Conservation (phyloP, 148 eudicot genomes). For the Chenopodium quinoa region DNA sequence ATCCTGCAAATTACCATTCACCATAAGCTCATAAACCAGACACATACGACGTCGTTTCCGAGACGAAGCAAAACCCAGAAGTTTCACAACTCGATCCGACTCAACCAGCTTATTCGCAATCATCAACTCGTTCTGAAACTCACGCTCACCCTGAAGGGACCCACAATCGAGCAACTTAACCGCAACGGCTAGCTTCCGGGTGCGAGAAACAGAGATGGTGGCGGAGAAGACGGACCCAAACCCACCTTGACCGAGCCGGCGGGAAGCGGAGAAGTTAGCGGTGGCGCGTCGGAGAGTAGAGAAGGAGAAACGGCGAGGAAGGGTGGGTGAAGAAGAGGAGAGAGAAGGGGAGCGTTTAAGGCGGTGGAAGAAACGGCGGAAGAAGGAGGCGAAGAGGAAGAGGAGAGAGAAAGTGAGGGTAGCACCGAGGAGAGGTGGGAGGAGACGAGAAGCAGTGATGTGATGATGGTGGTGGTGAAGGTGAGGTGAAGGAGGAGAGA, state of each 20-base stretch:
- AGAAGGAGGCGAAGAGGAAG: conserved; percentile 47
- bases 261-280: conserved; percentile 46
- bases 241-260: conserved; percentile 81
- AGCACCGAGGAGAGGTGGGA: conserved; percentile 43
- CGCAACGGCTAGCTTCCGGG: conserved; percentile 37
- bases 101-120: conserved; percentile 49
- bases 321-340: conserved; percentile 30
- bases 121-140: conserved; percentile 80
- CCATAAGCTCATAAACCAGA: conserved; percentile 81
- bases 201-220: conserved; percentile 19
- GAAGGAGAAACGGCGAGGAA: conserved; percentile 63
- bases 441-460: conserved; percentile 10
- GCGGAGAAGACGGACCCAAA: conserved; percentile 76
- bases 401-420: conserved; percentile 47
- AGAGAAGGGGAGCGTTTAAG: conserved; percentile 38
- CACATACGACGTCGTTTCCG: conserved; percentile 64
- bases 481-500: conserved; percentile 5
- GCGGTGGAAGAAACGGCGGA: conserved; percentile 42
- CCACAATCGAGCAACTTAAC: conserved; percentile 80
- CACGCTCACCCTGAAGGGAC: conserved; percentile 90
- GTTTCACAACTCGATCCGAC: conserved; percentile 48
- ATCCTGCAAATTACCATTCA: conserved; percentile 83
- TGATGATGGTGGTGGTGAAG: conserved; percentile 20
- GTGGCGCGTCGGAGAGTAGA: conserved; percentile 67
- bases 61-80: conserved; percentile 70